Conservation (phyloP, 345 rosid genomes). For the Chamaenerion angustifolium region DNA sequence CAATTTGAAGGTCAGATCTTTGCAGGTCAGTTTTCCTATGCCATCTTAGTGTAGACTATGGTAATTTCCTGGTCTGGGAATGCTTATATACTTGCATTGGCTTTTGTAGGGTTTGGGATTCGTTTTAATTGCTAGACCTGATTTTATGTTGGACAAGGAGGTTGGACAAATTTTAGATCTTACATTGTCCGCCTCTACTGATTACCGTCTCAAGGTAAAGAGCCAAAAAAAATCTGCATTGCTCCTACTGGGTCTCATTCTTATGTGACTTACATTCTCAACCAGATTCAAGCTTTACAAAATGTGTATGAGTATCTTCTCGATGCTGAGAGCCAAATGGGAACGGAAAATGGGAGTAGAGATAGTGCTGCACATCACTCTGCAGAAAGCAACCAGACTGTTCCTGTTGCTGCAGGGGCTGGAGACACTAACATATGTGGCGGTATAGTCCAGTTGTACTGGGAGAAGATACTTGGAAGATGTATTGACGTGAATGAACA, state of each 20-base stretch:
- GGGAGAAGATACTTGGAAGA: slow-evolving; percentile 79
- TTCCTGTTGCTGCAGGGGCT: slow-evolving; percentile 99
- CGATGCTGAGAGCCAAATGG: slow-evolving; percentile 93
- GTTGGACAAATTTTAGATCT: slow-evolving; percentile 72
- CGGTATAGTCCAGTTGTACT: slow-evolving; percentile 92
- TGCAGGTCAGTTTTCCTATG: slow-evolving; percentile 57
- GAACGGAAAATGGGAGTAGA: slow-evolving; percentile 37
- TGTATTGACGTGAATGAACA: slow-evolving; percentile 74
- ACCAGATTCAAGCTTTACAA: slow-evolving; percentile 89
- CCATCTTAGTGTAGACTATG: background rate
- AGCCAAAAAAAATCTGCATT: background rate
- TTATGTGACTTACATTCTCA: slow-evolving; percentile 13
- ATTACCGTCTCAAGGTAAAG: slow-evolving; percentile 75
- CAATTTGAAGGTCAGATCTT: slow-evolving; percentile 68
- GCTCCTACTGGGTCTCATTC: too few relatives aligned
- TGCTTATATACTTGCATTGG: background rate
- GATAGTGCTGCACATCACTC: slow-evolving; percentile 22
- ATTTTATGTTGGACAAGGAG: slow-evolving; percentile 93
- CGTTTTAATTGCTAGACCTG: slow-evolving; percentile 87
- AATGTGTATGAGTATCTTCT: slow-evolving; percentile 91
- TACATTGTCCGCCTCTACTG: slow-evolving; percentile 52
- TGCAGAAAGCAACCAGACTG: slow-evolving; percentile 42
- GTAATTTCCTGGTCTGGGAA: background rate
- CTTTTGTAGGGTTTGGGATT: slow-evolving; percentile 80
- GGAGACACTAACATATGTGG: slow-evolving; percentile 98